Base-by-base conservation (phyloP, 1,284 basidiomycete species). In the Fomitopsis betulina region DNA sequence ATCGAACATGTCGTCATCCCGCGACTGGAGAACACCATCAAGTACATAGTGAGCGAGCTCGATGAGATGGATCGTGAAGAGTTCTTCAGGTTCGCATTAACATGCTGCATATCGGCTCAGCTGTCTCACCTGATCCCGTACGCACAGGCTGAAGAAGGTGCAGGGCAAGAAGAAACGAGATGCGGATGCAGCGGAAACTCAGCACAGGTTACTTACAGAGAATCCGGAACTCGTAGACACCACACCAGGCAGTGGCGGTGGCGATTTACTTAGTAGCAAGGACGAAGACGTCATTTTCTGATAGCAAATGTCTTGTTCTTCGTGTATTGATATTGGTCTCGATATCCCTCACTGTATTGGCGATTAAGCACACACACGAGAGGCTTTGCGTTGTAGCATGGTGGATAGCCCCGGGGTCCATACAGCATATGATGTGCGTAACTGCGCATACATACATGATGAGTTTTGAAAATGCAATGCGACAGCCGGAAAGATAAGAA, bases 1-100 rank as follows among this genome's bases (percentile, higher is more conserved):
- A 97, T 99, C 67, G 97, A 99, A 71, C 94, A 99, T 72, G 89
- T 99, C 65, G 84, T 99, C 68, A 98, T 99, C 59, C 97, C 97
- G 13, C 83, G 89, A 53, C 78, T 99, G 50, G 96, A 98, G 60
- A 98, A 99, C 73, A 99, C 97, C 6, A 94, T 99, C 79, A 93
- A 91, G 68, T 98, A 97, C 73, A 96, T 98, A 71, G 83, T 94
- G 67, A 96, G 93, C 63, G 94, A 96, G 74, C 76, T 98, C 58
- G 95, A 98, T 67, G 95, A 98, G 75, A 96, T 96, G 93, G 95
- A 98, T 75, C 84, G 95, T 65, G 95, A 98, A 73, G 95, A 98
- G 72, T 98, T 98, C 80, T 98, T 97, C 82, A 84, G 94, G 90
- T 86, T 37, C 13, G 35, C 35, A 15, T 12, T 3, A 37, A 30